Conservation (phyloP, 108 stramenopile genomes). For the Conticribra weissflogii region DNA sequence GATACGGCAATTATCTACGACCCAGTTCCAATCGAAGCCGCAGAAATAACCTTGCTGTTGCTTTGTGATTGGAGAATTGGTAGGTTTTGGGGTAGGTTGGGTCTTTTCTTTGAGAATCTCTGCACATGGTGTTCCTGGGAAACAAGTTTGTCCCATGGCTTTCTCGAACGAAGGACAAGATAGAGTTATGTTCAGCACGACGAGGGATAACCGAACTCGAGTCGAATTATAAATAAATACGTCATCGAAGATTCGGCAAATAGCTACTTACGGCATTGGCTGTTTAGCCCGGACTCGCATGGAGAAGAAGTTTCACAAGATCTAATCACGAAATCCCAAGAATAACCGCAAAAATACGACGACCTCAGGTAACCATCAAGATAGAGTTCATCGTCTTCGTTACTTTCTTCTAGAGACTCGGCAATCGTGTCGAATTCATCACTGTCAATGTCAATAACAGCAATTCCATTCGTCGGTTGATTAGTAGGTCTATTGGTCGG, state of each 20-base stretch:
- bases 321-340: constrained; percentile 21
- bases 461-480: no score
- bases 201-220: no score
- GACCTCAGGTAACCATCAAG: constrained; percentile 19
- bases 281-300: constrained; percentile 19
- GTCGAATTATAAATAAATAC: not conserved
- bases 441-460: no score
- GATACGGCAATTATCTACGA: constrained; percentile 1
- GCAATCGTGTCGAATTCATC: no score
- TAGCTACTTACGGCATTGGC: constrained; percentile 7
- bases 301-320: constrained; percentile 15
- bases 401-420: no score
- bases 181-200: no score
- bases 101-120: not conserved
- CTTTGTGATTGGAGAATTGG: not conserved
- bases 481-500: not conserved
- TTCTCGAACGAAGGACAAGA: not conserved
- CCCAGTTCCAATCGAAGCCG: constrained; percentile 22
- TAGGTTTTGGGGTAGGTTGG: constrained; percentile 10
- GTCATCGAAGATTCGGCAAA: not conserved
- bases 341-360: constrained; percentile 18
- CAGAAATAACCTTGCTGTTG: constrained; percentile 11
- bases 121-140: constrained; percentile 19
- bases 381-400: not conserved
- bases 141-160: constrained; percentile 10